A percentile compares a stretch with the other conserved stretches of the same genome.
Evolutionary conservation across 1,284 basidiomycete species (phyloP).

Genomic region (Irpex rosettiformis): DNA sequence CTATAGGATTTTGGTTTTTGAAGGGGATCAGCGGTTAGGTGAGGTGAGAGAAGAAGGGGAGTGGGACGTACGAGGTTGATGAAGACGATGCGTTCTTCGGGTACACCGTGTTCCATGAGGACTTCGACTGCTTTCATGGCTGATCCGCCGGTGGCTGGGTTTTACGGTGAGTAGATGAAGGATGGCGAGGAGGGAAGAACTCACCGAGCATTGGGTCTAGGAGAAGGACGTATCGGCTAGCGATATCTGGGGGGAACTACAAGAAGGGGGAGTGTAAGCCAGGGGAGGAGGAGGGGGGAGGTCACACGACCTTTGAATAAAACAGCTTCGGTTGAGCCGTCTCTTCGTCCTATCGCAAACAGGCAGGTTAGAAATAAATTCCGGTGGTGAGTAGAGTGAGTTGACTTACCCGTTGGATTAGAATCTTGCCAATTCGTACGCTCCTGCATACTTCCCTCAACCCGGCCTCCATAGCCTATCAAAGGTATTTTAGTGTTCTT

Average conservation of each 20-base stretch:
- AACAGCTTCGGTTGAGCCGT: constrained; percentile 89
- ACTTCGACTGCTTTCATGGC: constrained; percentile 98
- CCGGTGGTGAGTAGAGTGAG: background rate
- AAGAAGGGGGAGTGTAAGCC: background rate
- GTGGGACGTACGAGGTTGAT: constrained; percentile 76
- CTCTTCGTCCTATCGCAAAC: constrained; percentile 79
- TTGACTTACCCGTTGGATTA: constrained; percentile 80
- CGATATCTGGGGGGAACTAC: constrained; percentile 92
- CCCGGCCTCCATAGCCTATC: constrained; percentile 90
- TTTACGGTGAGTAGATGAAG: no score
- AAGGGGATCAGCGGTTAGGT: background rate
- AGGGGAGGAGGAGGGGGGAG: background rate
- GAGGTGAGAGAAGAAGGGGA: background rate
- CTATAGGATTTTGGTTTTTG: constrained; percentile 47
- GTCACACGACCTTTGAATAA: constrained; percentile 64
- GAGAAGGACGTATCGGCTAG: constrained; percentile 87
- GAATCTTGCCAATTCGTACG: constrained; percentile 89
- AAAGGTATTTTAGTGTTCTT: constrained; percentile 21
- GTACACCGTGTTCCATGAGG: constrained; percentile 86
- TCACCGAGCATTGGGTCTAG: constrained; percentile 97
- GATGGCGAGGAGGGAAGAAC: no score
- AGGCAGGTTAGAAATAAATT: background rate
- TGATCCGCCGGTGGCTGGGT: constrained; percentile 94
- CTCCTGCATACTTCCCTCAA: constrained; percentile 92
- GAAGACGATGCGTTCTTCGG: constrained; percentile 91